A percentile compares a stretch with the other conserved stretches of the same genome.
Conservation (phyloP, 179 eudicot genomes). For the Amaranthus tricolor region DNA sequence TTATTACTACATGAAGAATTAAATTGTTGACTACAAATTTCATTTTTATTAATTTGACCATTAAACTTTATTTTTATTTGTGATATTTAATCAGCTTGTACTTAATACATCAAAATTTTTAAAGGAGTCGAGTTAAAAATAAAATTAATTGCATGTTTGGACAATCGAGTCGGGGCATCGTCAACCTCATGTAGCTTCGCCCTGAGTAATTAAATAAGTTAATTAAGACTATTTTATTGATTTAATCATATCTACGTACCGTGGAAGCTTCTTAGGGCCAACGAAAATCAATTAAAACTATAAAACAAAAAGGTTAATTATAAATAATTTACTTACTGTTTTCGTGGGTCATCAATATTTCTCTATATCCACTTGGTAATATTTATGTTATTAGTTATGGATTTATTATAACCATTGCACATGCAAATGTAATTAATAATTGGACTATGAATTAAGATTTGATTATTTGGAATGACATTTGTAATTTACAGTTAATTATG, state of each 20-base stretch:
- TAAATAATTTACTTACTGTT: neutral
- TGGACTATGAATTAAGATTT: too few species aligned
- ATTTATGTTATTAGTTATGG: neutral
- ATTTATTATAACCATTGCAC: neutral
- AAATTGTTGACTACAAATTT: too few species aligned
- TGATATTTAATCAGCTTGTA: too few species aligned
- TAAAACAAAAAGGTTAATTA: neutral
- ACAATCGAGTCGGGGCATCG: too few species aligned
- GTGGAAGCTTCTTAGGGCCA: neutral
- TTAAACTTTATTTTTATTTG: too few species aligned
- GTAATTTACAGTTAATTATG: neutral
- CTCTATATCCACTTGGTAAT: conserved; percentile 6
- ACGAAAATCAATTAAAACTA: neutral
- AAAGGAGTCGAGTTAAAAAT: too few species aligned
- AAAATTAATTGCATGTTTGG: too few species aligned
- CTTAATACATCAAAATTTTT: too few species aligned
- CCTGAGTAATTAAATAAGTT: neutral
- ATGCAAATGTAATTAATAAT: neutral
- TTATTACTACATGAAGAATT: too few species aligned
- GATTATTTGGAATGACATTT: neutral
- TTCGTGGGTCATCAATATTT: neutral
- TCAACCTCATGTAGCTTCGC: too few species aligned
- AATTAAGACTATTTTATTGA: neutral
- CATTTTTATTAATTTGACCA: too few species aligned
- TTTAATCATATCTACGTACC: neutral